Base-by-base conservation (phyloP, 129 eudicot genomes). In the Artemisia annua region DNA sequence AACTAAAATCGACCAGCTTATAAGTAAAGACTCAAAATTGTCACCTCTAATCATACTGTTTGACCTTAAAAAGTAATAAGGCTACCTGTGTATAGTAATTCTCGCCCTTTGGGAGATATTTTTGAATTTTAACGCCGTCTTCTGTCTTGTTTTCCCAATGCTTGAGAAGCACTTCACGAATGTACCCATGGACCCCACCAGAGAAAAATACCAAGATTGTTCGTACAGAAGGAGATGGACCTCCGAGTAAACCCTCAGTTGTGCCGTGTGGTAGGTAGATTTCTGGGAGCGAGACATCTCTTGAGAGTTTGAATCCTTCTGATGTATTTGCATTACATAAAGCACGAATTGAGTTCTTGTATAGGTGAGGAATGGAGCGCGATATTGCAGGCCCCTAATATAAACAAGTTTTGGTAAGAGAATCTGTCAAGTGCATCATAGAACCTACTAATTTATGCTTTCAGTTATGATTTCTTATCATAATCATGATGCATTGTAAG, bases 311-410 rank as follows among this genome's bases (percentile, higher is more conserved):
- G 78, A 91, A 91, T 18, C 86, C 83, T 69, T 91, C 96, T 1
- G 96, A 91, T 48, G 92, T 82, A 62, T 91, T 91, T 55, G 97
- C 97, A 20, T 91, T 91, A 78, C 96, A 91, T 24, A 91, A 39
- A 13, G 88, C 97, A 48, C 97, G 82, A 0, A 91, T 86, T 1
- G 91, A 83, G 63, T 88, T 86, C 50, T 83, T 79, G 83, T 59
- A 71, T 4, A 91, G 76, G 61, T 75, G n/a, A 0, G 97, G 93
- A 58, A 86, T 66, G 0, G 91, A 69, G 0, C 49, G 70, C 0
- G 97, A 86, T 13, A 87, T 71, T 59, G 77, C 82, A 10, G 96
- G 97, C 71, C 92, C 97, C 97, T 91, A 65, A 7, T 39, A 39
- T 7, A 7, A 39, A 39, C 46, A 39, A 39, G 46, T 39, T 39